Base-by-base conservation (phyloP, 2,329 filamentous ascomycete genomes). In the Calonectria hongkongensis region DNA sequence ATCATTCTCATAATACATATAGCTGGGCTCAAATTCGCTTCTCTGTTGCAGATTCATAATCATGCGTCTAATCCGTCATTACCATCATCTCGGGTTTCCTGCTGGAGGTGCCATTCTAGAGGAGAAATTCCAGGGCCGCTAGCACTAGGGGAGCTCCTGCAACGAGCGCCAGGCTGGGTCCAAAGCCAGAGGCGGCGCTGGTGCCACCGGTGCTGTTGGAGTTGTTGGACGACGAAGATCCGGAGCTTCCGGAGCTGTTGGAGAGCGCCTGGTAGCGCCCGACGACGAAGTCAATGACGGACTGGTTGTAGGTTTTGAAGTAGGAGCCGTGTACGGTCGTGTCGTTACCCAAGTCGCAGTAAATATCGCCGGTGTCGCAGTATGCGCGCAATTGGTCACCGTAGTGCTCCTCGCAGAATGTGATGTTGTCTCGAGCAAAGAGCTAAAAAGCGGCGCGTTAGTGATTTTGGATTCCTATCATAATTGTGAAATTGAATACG, bases 321-420 rank as follows among this genome's bases (percentile, higher is more conserved):
- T 88, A 88, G 28, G 72, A 68, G 25, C 81, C 79, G 73, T 86
- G 85, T 2, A 84, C 81, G 3, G 68, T 68, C 2, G 45, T 69
- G 48, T 79, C 75, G 4, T 74, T 41, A 45, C 85, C 86, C 9
- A 48, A 3, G 75, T 83, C 85, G 76, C 85, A 86, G 79, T 85
- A 87, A 18, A 79, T 71, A 72, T 88, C 86, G 60, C 85, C 85
- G 0, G 74, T 81, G 78, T 87, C 85, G 78, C 85, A 87, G 78
- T 83, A 87, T 4, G 85, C 85, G 54, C 81, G 78, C 54, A 87
- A 76, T 41, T 82, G 82, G 75, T 81, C 73, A 67, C 78, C 76
- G 75, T 85, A 85, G 43, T 79, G 70, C 60, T 80, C 75, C 72
- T 84, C 78, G 79, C 85, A 86, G 16, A 78, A 76, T 43, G 77